Conservation (phyloP, 768 basidiomycete species). For the Termitomyces sp. region DNA sequence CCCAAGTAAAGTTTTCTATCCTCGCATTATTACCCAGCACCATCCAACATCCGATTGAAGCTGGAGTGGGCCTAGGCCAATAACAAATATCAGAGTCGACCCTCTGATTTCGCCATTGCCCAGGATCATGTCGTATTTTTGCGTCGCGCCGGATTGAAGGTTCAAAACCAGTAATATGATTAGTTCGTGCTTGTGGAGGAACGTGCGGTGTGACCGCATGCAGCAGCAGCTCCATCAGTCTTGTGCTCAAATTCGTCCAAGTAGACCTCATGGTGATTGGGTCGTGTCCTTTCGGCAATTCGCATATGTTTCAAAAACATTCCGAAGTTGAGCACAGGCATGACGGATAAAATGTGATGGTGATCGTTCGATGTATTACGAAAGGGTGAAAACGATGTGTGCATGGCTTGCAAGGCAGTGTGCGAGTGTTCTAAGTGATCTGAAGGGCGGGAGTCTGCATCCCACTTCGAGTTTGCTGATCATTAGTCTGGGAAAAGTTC, state of each 20-base stretch:
- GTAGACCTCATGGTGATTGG: not conserved
- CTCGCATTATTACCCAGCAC: not conserved
- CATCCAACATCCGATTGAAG: not conserved
- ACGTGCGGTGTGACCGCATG: slow-evolving; percentile 9
- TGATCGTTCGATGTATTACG: not conserved
- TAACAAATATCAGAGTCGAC: not conserved
- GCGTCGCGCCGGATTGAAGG: not conserved
- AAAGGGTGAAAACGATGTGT: slow-evolving; percentile 9
- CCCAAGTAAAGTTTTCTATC: not conserved
- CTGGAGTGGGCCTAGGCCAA: not conserved
- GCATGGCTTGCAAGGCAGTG: slow-evolving; percentile 8
- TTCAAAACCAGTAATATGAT: not conserved
- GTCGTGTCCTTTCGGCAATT: not conserved
- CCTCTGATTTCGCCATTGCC: not conserved
- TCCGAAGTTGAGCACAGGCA: no score
- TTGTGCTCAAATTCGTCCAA: slow-evolving; percentile 9
- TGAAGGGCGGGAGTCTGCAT: slow-evolving; percentile 11
- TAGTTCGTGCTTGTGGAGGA: slow-evolving; percentile 5
- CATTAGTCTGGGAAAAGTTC: slow-evolving; percentile 12
- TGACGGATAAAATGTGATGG: not conserved
- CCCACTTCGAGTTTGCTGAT: not conserved
- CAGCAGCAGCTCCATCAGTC: slow-evolving; percentile 8
- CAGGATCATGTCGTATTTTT: not conserved
- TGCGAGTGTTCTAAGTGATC: slow-evolving; percentile 1
- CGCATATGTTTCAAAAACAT: not conserved